Evolutionary conservation across 202 grass and related monocot genomes (phyloP), one percentile per base, ranked within the genome.

Genomic region (Brachypodium distachyon): DNA sequence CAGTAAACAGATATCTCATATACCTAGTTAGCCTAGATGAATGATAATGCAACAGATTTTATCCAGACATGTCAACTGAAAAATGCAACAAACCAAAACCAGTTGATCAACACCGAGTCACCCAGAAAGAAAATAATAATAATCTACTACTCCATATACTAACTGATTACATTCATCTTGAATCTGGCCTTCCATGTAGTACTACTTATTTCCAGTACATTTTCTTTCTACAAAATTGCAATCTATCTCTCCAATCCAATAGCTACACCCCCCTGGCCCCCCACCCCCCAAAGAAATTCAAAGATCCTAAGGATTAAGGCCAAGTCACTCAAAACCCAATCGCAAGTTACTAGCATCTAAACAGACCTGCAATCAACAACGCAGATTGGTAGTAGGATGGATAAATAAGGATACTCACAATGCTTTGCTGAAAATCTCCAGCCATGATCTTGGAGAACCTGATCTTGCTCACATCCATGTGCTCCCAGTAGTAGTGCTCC

Each of bases 361-460:
- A n/a, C n/a, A n/a, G n/a, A n/a, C n/a, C n/a, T n/a, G n/a, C n/a
- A n/a, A n/a, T n/a, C n/a, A n/a, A n/a, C n/a, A n/a, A n/a, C n/a
- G n/a, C n/a, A n/a, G n/a, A n/a, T n/a, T n/a, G n/a, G n/a, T n/a
- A n/a, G n/a, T n/a, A n/a, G n/a, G n/a, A n/a, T n/a, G n/a, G n/a
- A n/a, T 36, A 36, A 36, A 36, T 3, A 36, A 36, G 16, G 3
- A 56, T 68, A 65, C 70, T 70, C 70, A 89, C 90, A 87, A 92
- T 55, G 28, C 72, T 1, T 28, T 73, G 51, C 3, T 13, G 67
- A 38, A 81, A 89, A 46, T 83, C 81, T 21, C 68, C 74, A 7
- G 73, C 50, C 90, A 93, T 74, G 58, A 78, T 13, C 51, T 73
- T 88, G 70, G 84, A 81, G 67, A 93, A 93, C 16, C 44, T 74